Base-by-base conservation (phyloP, 1,139 yeast species). In the Yamadazyma atmosphaerica region DNA sequence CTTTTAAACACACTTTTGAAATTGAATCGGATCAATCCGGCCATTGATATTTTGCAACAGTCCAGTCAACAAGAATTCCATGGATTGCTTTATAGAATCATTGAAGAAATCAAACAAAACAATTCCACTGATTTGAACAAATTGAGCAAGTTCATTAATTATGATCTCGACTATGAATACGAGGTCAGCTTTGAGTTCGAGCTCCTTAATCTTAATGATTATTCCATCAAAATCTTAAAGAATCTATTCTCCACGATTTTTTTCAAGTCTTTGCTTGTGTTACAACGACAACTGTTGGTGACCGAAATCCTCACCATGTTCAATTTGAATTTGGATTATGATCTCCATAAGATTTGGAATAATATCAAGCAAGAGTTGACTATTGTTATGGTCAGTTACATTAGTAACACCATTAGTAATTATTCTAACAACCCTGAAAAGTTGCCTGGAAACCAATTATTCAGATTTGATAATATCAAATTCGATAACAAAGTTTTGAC, bases 201-300 rank as follows among this genome's bases (percentile, higher is more conserved):
- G 7, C 43, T 47, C 16, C 41, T 52, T 9, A 57, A 47, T 35
- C 65, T 63, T 44, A 69, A 65, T 38, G 86, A 81, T 44, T 60
- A 77, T 17, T 67, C 82, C 11, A 79, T 84, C 1, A 58, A 75
- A 1, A 71, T 86, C 0, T 65, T 87, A 32, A 80, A 82, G 48
- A 90, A 86, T 48, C 68, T 87, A 35, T 85, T 86, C 49, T 80
- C 86, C 57, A 72, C 80, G 2, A 68, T 86, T 8, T 87, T 85
- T 51, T 66, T 79, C 19, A 83, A 80, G 54, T 61, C 80, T 39
- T 63, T 84, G 38, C 73, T 81, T 15, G 81, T 86, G 5, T 60
- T 87, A 18, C 95, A 87, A 61, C 77, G 79, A 25, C 90, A 86
- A 54, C 70, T 84, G 36, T 81, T 83, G 1, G 71, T 88, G 2